Percentiles rank a stretch among this genome's conserved stretches.
Evolutionary conservation across 257 asterid species (phyloP).

Genomic region (Petrea volubilis): DNA sequence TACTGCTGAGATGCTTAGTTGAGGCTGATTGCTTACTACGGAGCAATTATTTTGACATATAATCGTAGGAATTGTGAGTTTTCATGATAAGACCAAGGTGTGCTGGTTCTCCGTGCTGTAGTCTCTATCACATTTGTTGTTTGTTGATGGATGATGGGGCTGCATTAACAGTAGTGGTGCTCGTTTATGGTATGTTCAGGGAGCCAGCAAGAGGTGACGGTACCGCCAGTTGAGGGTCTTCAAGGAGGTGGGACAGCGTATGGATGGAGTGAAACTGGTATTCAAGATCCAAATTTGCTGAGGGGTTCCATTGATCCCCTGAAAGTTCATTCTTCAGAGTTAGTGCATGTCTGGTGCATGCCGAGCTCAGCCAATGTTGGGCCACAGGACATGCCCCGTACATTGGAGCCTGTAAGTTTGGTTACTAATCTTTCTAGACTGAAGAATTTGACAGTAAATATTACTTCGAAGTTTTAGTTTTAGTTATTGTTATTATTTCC

Average conservation of each 20-base stretch:
- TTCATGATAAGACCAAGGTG: not conserved
- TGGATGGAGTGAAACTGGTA: conserved; percentile 80
- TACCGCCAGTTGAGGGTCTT: conserved; percentile 95
- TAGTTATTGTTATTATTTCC: not conserved
- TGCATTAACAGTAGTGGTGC: not conserved
- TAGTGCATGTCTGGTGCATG: conserved; percentile 94
- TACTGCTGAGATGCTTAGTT: conserved; percentile 7
- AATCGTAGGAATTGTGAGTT: not conserved
- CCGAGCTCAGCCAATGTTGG: conserved; percentile 94
- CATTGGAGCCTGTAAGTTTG: conserved; percentile 76
- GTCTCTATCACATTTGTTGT: not conserved
- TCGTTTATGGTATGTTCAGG: conserved; percentile 45
- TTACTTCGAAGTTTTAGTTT: conserved; percentile 5
- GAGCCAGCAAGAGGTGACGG: conserved; percentile 54
- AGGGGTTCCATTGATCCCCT: conserved; percentile 78
- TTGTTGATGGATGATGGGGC: not conserved
- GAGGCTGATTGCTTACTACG: conserved; percentile 19
- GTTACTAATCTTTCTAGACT: not conserved
- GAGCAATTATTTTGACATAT: not conserved
- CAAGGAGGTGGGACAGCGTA: conserved; percentile 99
- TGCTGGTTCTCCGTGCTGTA: not conserved
- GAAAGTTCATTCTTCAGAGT: conserved; percentile 72
- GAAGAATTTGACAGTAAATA: not conserved
- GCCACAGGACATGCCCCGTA: conserved; percentile 88
- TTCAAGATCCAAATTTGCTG: conserved; percentile 49